Percentiles rank a stretch among this genome's conserved stretches.
These are phyloP conservation scores for Colletotrichum aenigma DNA, from an alignment of 2,329 filamentous ascomycete species.

Conservation along the genomic window DNA sequence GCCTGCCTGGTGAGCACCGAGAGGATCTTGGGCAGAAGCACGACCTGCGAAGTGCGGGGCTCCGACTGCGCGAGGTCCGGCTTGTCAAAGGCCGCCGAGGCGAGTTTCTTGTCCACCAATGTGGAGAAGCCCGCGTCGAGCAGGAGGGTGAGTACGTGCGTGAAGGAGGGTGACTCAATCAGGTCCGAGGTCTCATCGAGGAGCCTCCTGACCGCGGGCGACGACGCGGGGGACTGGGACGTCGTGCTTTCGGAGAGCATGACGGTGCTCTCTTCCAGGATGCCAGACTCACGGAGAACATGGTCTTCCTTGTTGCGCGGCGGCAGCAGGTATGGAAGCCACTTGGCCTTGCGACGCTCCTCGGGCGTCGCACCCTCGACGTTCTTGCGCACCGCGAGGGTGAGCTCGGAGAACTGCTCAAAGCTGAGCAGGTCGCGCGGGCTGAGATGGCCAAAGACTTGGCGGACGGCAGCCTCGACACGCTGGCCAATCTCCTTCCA, in stretches of 20 bases:
- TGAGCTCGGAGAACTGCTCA: slow-evolving; percentile 78
- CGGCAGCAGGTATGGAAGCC: slow-evolving; percentile 86
- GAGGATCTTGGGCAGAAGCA: slow-evolving; percentile 82
- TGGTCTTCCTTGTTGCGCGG: slow-evolving; percentile 78
- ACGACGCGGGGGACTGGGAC: slow-evolving; percentile 46
- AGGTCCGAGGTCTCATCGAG: slow-evolving; percentile 96
- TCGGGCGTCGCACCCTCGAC: slow-evolving; percentile 70
- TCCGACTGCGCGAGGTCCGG: slow-evolving; percentile 29
- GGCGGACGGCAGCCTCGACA: slow-evolving; percentile 84
- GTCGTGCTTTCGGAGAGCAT: slow-evolving; percentile 31
- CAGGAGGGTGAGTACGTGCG: slow-evolving; percentile 82
- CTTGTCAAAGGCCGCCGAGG: slow-evolving; percentile 77
- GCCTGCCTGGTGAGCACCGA: slow-evolving; percentile 91
- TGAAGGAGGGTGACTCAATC: slow-evolving; percentile 91
- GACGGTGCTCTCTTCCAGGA: slow-evolving; percentile 60
- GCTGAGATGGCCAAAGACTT: slow-evolving; percentile 88
- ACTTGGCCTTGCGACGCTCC: slow-evolving; percentile 57
- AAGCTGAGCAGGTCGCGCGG: slow-evolving; percentile 88
- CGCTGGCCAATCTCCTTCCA: slow-evolving; percentile 83
- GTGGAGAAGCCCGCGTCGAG: slow-evolving; percentile 88
- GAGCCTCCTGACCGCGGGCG: slow-evolving; percentile 74
- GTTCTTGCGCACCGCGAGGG: slow-evolving; percentile 80
- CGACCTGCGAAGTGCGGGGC: slow-evolving; percentile 57
- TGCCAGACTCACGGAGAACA: slow-evolving; percentile 85
- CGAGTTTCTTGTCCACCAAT: slow-evolving; percentile 82